Percentiles rank a stretch among this genome's conserved stretches.
phyloP scores from a whole-genome alignment of 1,284 basidiomycete genomes.

The Gomphus bonarii region DNA sequence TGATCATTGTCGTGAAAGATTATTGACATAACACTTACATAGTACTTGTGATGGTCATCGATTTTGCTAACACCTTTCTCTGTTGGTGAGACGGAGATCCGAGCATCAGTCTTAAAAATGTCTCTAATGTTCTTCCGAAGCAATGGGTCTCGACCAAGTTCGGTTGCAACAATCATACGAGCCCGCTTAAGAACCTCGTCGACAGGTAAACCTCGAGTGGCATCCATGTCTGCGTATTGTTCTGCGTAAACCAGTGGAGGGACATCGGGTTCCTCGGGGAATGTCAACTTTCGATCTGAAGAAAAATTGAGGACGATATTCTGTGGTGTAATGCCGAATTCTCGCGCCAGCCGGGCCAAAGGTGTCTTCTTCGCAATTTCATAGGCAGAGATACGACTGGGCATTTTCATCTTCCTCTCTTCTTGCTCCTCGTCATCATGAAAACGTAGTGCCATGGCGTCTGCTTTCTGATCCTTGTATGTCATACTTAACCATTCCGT shows the following conservation, averaged over 20 bases:
- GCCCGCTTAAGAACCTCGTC: slow-evolving; percentile 66
- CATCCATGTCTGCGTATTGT: slow-evolving; percentile 63
- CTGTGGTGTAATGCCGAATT: slow-evolving; percentile 70
- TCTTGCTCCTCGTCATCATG: slow-evolving; percentile 58
- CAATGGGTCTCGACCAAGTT: slow-evolving; percentile 89
- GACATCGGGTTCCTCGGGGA: slow-evolving; percentile 71
- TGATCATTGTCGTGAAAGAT: not conserved
- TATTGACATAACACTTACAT: slow-evolving; percentile 42
- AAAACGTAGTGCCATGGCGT: slow-evolving; percentile 49
- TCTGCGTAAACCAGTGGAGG: slow-evolving; percentile 67
- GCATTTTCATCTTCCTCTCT: slow-evolving; percentile 64
- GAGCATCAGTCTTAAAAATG: slow-evolving; percentile 67
- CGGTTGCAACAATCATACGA: slow-evolving; percentile 79
- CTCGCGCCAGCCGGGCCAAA: slow-evolving; percentile 68
- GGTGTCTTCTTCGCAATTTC: slow-evolving; percentile 77
- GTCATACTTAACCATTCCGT: slow-evolving; percentile 88
- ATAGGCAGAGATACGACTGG: slow-evolving; percentile 80
- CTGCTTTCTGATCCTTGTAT: slow-evolving; percentile 69
- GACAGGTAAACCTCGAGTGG: slow-evolving; percentile 35
- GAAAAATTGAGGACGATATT: slow-evolving; percentile 77
- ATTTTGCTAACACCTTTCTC: slow-evolving; percentile 89
- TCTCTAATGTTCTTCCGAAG: slow-evolving; percentile 76
- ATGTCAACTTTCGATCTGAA: slow-evolving; percentile 43
- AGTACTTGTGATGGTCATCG: slow-evolving; percentile 83
- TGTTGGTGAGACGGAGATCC: slow-evolving; percentile 81